Conservation (phyloP, 1,284 basidiomycete species). For the Leccinum pachyderme region DNA sequence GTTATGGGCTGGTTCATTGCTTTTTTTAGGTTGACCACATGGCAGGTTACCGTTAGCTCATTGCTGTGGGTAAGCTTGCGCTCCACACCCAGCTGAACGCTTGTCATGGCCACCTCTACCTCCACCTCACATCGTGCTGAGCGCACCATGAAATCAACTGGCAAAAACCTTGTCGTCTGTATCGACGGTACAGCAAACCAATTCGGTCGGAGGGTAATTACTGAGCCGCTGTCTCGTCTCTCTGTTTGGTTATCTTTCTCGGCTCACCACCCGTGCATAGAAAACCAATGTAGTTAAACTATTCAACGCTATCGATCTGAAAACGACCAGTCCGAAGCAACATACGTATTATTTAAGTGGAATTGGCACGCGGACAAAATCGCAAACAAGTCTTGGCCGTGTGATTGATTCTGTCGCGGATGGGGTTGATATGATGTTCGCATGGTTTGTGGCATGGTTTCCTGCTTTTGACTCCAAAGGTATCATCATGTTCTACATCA, state of each 20-base stretch:
- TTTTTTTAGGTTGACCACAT: background rate
- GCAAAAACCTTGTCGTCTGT: slow-evolving; percentile 32
- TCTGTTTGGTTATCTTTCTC: background rate
- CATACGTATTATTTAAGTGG: slow-evolving; percentile 42
- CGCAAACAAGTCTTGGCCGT: slow-evolving; percentile 19
- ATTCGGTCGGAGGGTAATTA: slow-evolving; percentile 24
- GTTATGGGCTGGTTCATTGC: background rate
- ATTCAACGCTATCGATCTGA: slow-evolving; percentile 16
- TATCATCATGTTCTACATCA: background rate
- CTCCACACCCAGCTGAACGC: background rate
- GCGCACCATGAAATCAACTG: background rate
- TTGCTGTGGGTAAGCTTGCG: background rate
- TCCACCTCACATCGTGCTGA: background rate
- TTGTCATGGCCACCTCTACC: background rate
- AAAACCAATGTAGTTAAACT: slow-evolving; percentile 14
- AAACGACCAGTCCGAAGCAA: slow-evolving; percentile 21
- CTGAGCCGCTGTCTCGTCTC: too few relatives aligned
- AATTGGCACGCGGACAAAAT: slow-evolving; percentile 37
- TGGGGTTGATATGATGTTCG: slow-evolving; percentile 23
- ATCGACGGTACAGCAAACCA: slow-evolving; percentile 37
- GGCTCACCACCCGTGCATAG: slow-evolving; percentile 3
- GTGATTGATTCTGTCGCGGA: slow-evolving; percentile 16
- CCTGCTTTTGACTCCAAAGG: background rate
- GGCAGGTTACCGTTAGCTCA: background rate
- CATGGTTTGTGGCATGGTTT: slow-evolving; percentile 12